Evolutionary conservation across 1,139 yeast genomes (phyloP).

Genomic region (Nakaseomyces glabratus): DNA sequence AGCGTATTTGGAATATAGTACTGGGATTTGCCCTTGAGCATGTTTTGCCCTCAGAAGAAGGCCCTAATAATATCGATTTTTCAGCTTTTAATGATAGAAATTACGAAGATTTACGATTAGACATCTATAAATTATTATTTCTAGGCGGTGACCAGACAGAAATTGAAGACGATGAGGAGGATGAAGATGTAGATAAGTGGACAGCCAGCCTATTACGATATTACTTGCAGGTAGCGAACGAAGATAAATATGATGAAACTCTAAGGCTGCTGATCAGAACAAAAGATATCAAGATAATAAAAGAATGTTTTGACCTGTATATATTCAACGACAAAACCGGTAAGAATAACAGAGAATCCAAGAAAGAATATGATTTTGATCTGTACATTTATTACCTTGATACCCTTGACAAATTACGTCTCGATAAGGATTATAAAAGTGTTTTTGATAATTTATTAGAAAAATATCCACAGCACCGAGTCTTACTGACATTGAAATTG

Average conservation of each 20-base stretch:
- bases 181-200: constrained; percentile 18
- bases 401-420: constrained; percentile 30
- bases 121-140: constrained; percentile 1
- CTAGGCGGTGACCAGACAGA: constrained; percentile 16
- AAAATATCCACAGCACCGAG: constrained; percentile 55
- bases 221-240: constrained; percentile 18
- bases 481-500: constrained; percentile 42
- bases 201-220: constrained; percentile 27
- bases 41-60: constrained; percentile 13
- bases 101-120: constrained; percentile 3
- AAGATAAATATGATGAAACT: constrained; percentile 12
- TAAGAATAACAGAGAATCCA: constrained; percentile 29
- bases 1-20: constrained; percentile 49
- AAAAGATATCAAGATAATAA: constrained; percentile 19
- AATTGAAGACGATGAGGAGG: constrained; percentile 8
- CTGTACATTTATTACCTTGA: constrained; percentile 42
- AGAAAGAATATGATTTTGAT: constrained; percentile 35
- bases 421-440: constrained; percentile 28
- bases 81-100: too few relatives aligned
- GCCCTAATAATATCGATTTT: not conserved
- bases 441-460: constrained; percentile 35
- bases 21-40: constrained; percentile 39
- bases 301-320: constrained; percentile 22
- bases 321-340: constrained; percentile 31
- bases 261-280: constrained; percentile 29